Evolutionary conservation across 371 early-diverging fungal species (phyloP).

Genomic region (Mucor circinelloides): DNA sequence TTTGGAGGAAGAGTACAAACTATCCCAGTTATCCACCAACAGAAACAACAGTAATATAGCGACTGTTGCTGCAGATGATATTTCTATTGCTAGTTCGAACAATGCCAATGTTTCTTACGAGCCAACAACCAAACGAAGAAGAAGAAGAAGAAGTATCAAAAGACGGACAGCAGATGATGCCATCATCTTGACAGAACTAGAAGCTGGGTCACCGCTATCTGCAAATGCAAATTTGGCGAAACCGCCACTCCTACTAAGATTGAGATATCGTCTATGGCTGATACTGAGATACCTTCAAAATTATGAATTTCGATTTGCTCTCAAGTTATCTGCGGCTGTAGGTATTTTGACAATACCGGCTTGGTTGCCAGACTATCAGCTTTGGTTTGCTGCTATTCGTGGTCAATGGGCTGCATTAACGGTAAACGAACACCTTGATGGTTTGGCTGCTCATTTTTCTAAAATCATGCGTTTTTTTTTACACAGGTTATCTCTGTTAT

Average conservation of each 20-base stretch:
- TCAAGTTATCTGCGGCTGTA: conserved; percentile 55
- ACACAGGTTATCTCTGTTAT: conserved; percentile 45
- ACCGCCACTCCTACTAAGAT: conserved; percentile 24
- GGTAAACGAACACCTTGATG: conserved; percentile 13
- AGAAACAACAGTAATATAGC: conserved; percentile 3
- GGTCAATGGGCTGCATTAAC: conserved; percentile 61
- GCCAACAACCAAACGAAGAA: not conserved
- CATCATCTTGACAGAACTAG: not conserved
- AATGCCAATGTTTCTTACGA: not conserved
- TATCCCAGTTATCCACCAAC: conserved; percentile 27
- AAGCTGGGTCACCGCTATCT: not conserved
- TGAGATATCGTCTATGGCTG: conserved; percentile 51
- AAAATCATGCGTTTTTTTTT: not conserved
- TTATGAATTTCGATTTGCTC: conserved; percentile 55
- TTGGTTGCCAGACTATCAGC: conserved; percentile 43
- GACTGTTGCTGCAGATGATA: conserved; percentile 5
- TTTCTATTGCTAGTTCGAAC: not conserved
- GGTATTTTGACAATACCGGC: conserved; percentile 45
- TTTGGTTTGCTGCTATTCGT: conserved; percentile 39
- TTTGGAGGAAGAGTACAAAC: conserved; percentile 33
- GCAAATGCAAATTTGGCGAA: not conserved
- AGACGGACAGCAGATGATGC: not conserved
- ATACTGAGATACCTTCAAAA: conserved; percentile 41
- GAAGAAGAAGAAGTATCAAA: not conserved
- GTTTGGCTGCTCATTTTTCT: not conserved